Evolutionary conservation across 306 rosid species (phyloP).

Genomic region (Dicorynia guianensis): DNA sequence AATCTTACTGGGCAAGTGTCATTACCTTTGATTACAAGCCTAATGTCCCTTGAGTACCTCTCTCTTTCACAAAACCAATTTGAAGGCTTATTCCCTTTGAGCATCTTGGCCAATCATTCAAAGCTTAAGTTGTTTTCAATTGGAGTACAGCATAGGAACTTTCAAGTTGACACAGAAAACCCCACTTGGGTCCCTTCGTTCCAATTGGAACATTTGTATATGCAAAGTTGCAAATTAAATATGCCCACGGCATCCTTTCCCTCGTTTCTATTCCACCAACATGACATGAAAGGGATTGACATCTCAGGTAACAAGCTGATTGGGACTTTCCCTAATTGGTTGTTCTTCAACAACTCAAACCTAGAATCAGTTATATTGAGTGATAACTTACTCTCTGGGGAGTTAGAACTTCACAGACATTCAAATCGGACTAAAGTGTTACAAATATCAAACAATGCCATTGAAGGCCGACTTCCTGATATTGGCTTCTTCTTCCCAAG

Average conservation of each 20-base stretch:
- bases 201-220: constrained; percentile 11
- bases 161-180: constrained; percentile 33
- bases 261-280: constrained; percentile 10
- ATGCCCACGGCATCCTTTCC: not conserved
- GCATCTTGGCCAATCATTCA: constrained; percentile 35
- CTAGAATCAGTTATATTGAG: not conserved
- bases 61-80: constrained; percentile 24
- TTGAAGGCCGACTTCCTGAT: constrained; percentile 27
- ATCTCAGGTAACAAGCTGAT: constrained; percentile 16
- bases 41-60: constrained; percentile 24
- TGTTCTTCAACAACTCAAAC: constrained; percentile 36
- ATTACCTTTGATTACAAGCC: not conserved
- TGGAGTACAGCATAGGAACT: not conserved
- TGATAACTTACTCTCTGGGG: constrained; percentile 18
- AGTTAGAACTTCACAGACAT: not conserved
- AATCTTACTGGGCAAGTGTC: constrained; percentile 17
- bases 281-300: constrained; percentile 10
- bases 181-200: constrained; percentile 14
- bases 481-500: constrained; percentile 21
- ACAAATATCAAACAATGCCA: constrained; percentile 7
- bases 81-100: constrained; percentile 26
- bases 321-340: constrained; percentile 29
- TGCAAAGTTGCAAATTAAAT: not conserved
- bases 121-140: constrained; percentile 15
- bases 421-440: no score